Evolutionary conservation across 257 asterid genomes (phyloP), one percentile per base, ranked within the genome.

Genomic region (Plantago ovata): DNA sequence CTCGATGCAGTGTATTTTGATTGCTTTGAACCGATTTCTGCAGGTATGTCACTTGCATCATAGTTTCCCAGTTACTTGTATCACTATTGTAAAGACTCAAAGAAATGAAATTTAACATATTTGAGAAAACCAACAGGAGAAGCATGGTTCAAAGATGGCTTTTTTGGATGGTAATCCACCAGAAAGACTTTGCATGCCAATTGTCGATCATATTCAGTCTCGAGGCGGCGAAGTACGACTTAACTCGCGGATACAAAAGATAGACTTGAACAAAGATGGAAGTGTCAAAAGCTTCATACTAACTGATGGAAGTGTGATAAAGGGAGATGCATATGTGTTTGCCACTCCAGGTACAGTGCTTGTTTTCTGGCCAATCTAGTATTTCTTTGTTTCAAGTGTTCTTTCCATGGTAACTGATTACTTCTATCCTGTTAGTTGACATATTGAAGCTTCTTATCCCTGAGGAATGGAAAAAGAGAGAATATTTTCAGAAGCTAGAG

Each of bases 151-250:
- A 12, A 93, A 93, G 77, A 93, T 93, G 99, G 97, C 99, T 2
- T 93, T 93, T 73, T 79, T 93, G 81, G 99, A 93, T 67, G 99
- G 99, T 13, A 93, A 76, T 66, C 99, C 99, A 23, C 99, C 99
- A 0, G 99, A 93, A 64, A 84, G 99, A 75, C 99, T 93, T 56
- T 93, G 99, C 79, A 79, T 68, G 97, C 99, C 99, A 3, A 72
- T 93, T 52, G 95, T 75, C 43, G 80, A 93, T 59, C 97, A 93
- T 61, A 84, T 93, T 18, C 72, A 66, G 69, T 77, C 95, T 13
- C 77, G 44, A 64, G 97, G 99, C 58, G 99, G 96, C 21, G 78
- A 82, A 69, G 94, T 89, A 57, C 79, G 70, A 7, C 80, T 89
- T 46, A 78, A 89, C 69, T 84, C 99, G 47, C 75, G 99, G 38